A percentile compares a stretch with the other conserved stretches of the same genome.
phyloP scores from a whole-genome alignment of 78 protist species.

The Speleostelium caveatum region DNA sequence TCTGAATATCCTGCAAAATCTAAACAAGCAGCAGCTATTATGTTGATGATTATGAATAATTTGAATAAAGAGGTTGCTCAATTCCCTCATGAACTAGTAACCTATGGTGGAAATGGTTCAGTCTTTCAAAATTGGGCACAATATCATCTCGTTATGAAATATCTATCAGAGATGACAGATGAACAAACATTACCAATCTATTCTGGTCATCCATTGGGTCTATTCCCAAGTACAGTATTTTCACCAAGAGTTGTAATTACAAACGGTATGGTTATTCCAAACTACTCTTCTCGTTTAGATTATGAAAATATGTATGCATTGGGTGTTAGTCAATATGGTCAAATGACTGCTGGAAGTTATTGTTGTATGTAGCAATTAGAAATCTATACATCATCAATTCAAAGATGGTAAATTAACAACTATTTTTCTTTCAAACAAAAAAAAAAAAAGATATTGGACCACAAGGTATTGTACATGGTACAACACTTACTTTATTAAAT shows the following conservation, averaged over 20 bases:
- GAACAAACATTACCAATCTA: constrained; percentile 91
- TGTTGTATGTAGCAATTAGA: too few relatives aligned
- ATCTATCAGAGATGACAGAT: constrained; percentile 88
- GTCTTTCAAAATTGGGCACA: constrained; percentile 95
- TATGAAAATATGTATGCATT: constrained; percentile 92
- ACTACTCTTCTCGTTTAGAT: constrained; percentile 86
- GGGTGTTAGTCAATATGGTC: constrained; percentile 93
- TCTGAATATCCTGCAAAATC: constrained; percentile 82
- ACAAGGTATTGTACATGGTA: constrained; percentile 96
- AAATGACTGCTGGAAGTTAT: constrained; percentile 95
- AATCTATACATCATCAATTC: background rate
- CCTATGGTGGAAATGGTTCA: constrained; percentile 97
- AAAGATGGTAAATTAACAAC: background rate
- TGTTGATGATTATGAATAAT: constrained; percentile 95
- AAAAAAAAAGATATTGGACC: too few relatives aligned
- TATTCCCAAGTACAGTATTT: constrained; percentile 66
- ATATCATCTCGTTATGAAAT: constrained; percentile 88
- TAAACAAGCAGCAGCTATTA: constrained; percentile 89
- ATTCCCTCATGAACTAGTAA: constrained; percentile 95
- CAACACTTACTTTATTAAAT: constrained; percentile 92
- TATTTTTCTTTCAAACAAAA: too few relatives aligned
- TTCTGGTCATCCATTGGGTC: constrained; percentile 92
- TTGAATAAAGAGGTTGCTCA: constrained; percentile 94
- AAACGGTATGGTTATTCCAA: constrained; percentile 96
- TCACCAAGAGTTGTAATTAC: constrained; percentile 91